Conservation (phyloP, 2,329 filamentous ascomycete genomes). For the Verticillium albo-atrum region DNA sequence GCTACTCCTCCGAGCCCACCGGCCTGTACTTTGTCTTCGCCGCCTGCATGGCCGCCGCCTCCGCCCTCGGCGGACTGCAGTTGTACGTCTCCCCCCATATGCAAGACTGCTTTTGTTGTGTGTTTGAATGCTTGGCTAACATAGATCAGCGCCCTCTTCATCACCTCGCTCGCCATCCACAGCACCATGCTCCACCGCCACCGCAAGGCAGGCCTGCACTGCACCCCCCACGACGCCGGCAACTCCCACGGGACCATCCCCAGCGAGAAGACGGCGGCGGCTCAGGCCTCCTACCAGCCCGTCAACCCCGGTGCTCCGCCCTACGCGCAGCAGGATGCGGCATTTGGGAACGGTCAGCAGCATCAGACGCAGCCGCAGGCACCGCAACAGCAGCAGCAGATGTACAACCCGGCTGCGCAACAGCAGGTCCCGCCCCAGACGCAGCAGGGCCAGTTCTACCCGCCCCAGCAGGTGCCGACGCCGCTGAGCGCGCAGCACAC, state of each 20-base stretch:
- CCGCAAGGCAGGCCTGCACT: slow-evolving; percentile 36
- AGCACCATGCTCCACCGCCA: slow-evolving; percentile 37
- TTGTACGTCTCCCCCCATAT: slow-evolving; percentile 33
- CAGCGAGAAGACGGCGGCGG: not conserved
- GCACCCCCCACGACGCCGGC: slow-evolving; percentile 18
- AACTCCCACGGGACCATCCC: not conserved
- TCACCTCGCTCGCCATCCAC: slow-evolving; percentile 35
- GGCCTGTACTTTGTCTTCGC: slow-evolving; percentile 11
- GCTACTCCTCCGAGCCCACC: slow-evolving; percentile 14
- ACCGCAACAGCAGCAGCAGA: slow-evolving; percentile 12
- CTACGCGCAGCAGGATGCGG: not conserved
- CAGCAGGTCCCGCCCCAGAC: slow-evolving; percentile 9
- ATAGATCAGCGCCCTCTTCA: slow-evolving; percentile 32
- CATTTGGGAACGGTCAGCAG: not conserved
- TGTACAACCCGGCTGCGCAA: slow-evolving; percentile 4
- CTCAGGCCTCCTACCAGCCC: not conserved
- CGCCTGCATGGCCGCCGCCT: slow-evolving; percentile 26
- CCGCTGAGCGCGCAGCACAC: slow-evolving; percentile 4
- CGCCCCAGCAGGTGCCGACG: slow-evolving; percentile 7
- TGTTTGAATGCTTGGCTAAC: not conserved
- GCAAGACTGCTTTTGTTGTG: no score
- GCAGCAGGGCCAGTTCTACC: slow-evolving; percentile 9
- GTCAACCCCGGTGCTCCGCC: not conserved
- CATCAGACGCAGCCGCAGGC: no score
- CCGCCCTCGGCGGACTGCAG: slow-evolving; percentile 34